Evolutionary conservation across 2,329 filamentous ascomycete genomes (phyloP).

Genomic region (Xylariaceae sp.): DNA sequence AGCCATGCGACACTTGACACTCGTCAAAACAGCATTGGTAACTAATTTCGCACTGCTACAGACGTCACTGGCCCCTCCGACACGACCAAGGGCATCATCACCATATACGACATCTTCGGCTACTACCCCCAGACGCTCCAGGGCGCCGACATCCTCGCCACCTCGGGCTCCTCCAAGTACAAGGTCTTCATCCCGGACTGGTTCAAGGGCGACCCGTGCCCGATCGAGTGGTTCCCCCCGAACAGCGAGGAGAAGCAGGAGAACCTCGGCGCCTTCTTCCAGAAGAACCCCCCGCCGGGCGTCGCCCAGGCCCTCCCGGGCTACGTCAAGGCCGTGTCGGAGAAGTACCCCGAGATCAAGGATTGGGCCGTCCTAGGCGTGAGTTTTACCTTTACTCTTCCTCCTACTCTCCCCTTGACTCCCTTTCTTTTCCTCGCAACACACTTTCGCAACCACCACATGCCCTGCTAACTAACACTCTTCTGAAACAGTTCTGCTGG

Average conservation of each 20-base stretch:
- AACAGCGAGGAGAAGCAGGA: constrained; percentile 59
- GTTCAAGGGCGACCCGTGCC: constrained; percentile 68
- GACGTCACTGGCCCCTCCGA: constrained; percentile 44
- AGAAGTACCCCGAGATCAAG: constrained; percentile 48
- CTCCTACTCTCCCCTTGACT: too few species aligned
- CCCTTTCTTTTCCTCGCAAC: background rate
- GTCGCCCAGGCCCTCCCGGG: constrained; percentile 46
- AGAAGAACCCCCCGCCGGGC: constrained; percentile 42
- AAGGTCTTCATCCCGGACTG: constrained; percentile 89
- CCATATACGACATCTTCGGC: constrained; percentile 66
- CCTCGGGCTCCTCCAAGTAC: constrained; percentile 58
- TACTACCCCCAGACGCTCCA: constrained; percentile 66
- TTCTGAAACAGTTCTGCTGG: constrained; percentile 54
- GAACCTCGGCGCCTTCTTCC: constrained; percentile 54
- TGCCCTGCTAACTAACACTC: background rate
- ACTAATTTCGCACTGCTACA: constrained; percentile 22
- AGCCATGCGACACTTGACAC: background rate
- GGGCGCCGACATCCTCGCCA: constrained; percentile 61
- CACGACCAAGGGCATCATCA: constrained; percentile 53
- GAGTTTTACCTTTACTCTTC: too few species aligned
- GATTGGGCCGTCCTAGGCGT: constrained; percentile 58
- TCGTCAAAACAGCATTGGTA: background rate
- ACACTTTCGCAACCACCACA: too few species aligned
- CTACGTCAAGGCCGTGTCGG: constrained; percentile 49
- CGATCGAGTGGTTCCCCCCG: constrained; percentile 56